Evolutionary conservation across 2,329 filamentous ascomycete species (phyloP), one percentile per base, ranked within the genome.

Genomic region (Diaporthe longicolla): DNA sequence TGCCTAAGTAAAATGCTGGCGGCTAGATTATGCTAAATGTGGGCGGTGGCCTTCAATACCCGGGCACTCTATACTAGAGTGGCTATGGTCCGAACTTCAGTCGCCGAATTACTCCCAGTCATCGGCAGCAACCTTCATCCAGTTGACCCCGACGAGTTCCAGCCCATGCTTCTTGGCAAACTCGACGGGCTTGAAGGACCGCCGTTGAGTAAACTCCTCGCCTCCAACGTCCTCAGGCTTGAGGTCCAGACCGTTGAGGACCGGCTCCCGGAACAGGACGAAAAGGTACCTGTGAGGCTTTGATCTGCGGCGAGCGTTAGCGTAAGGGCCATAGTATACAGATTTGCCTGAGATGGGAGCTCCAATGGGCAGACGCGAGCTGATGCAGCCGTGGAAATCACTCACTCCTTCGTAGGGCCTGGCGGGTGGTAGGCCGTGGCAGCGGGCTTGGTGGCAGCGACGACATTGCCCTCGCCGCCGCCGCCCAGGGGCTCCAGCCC

Each of bases 241-340:
- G 3, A 87, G 76, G 0, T 77, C 75, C 8, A 85, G 76, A 32
- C 69, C 69, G 8, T 71, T 13, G 6, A 77, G 79, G 3, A 77
- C 72, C 0, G 85, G 84, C 75, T 87, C 84, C 5, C 83, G 79
- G 77, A 83, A 87, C 17, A 87, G 79, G 1, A 87, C 79, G 75
- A 87, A 86, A 5, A 87, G 76, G 75, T 87, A 87, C 11, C 85
- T 81, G 68, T 87, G 85, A n/a, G 86, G 86, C 75, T 84, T 83
- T 1, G 85, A 87, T n/a, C 85, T 87, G 43, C 37, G 11, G 37
- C 7, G 15, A 19, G 21, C 13, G 40, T 54, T 15, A 71, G 57
- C n/a, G 2, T 54, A 17, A 10, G 45, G 9, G 13, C 37, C 1
- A 13, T 8, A 0, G 10, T 35, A 43, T 45, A 72, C 32, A 54